Base-by-base conservation (phyloP, 148 eudicot species). In the Silene conica region DNA sequence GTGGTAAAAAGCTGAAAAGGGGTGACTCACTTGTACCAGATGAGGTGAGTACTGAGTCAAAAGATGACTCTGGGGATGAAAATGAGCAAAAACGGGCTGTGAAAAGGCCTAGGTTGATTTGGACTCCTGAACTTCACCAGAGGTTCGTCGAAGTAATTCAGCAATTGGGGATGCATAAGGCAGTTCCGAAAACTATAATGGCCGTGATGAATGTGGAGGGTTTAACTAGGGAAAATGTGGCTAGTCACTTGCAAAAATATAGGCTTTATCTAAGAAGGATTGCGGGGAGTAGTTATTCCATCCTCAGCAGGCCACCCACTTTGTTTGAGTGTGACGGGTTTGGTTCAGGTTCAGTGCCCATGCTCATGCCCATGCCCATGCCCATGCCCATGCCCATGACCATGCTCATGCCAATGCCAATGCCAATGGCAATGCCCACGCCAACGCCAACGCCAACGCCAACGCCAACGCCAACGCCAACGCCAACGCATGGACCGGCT, bases 151-250 rank as follows among this genome's bases (percentile, higher is more conserved):
- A 85, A 58, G 85, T 80, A 23, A 77, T 85, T 63, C 78, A 82
- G 66, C 78, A 82, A 72, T 64, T 85, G 63, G 87, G 87, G 28
- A 63, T 82, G 46, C 80, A 82, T 13, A 85, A 82, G 61, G 87
- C 87, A 2, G 87, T 85, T 66, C 87, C 87, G 10, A 85, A 82
- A 56, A 80, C 87, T 1, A 85, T 85, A 22, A 82, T 82, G 85
- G 80, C 82, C 77, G 59, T 77, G 83, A 85, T 85, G 87, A 85
- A 82, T 74, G 87, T 85, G 10, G 87, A 85, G 15, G 87, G 87
- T 1, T 60, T 85, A 54, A 82, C 87, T 43, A 77, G 87, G 65
- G 85, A 85, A 65, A 85, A 85, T 82, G 85, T 85, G 65, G 87
- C 87, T 43, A 85, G 87, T 54, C 87, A 85, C 19, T 76, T 85